Evolutionary conservation across 306 rosid species (phyloP).

Genomic region (Cucumis hystrix): DNA sequence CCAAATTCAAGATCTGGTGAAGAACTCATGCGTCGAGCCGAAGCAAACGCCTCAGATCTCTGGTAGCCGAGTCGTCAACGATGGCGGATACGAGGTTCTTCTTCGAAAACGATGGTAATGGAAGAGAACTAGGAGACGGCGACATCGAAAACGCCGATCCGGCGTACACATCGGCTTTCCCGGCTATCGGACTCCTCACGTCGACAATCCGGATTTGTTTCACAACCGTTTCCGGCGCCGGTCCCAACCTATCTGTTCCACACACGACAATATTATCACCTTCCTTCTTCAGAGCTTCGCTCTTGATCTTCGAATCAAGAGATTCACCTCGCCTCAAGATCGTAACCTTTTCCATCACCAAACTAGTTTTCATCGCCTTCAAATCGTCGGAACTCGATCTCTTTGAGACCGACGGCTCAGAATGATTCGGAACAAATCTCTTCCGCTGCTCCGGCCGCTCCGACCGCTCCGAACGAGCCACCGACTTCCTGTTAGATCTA

Average conservation of each 20-base stretch:
- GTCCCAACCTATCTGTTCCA: slow-evolving; percentile 47
- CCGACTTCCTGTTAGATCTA: slow-evolving; percentile 31
- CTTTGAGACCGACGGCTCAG: slow-evolving; percentile 12
- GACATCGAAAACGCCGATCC: slow-evolving; percentile 76
- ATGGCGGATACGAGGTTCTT: slow-evolving; percentile 21
- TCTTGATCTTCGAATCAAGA: slow-evolving; percentile 42
- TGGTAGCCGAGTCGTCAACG: slow-evolving; percentile 63
- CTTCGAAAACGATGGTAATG: slow-evolving; percentile 66
- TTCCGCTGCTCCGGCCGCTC: slow-evolving; percentile 27
- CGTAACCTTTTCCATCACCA: slow-evolving; percentile 47
- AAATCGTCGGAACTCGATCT: slow-evolving; percentile 40
- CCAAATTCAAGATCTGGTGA: neutral
- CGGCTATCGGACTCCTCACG: neutral
- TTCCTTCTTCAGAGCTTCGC: slow-evolving; percentile 25
- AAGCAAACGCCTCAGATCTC: slow-evolving; percentile 77
- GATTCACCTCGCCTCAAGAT: slow-evolving; percentile 70
- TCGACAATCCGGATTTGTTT: slow-evolving; percentile 34
- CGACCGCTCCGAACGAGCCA: slow-evolving; percentile 26
- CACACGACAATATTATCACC: slow-evolving; percentile 26
- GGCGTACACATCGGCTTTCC: slow-evolving; percentile 47
- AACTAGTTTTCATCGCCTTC: slow-evolving; percentile 12
- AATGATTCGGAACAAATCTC: slow-evolving; percentile 1
- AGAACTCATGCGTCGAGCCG: slow-evolving; percentile 33
- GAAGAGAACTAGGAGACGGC: slow-evolving; percentile 79
- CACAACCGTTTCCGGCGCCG: slow-evolving; percentile 34